Conservation (phyloP, 2,329 filamentous ascomycete species). For the Lachnellula occidentalis region DNA sequence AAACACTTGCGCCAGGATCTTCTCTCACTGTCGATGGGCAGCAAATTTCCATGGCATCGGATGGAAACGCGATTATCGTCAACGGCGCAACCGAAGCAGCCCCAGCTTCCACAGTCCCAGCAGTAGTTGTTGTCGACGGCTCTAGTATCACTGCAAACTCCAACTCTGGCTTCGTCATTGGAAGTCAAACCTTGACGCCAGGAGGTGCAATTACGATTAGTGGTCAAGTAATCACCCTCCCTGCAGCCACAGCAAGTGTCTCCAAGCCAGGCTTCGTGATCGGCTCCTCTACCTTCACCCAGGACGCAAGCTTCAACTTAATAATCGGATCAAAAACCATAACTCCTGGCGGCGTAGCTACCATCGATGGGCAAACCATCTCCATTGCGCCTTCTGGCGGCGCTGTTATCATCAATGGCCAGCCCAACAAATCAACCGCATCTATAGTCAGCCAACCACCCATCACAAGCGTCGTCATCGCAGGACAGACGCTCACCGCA, state of each 20-base stretch:
- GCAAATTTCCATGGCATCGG: constrained; percentile 18
- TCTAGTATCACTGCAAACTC: constrained; percentile 20
- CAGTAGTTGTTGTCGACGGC: constrained; percentile 17
- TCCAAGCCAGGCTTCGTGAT: background rate
- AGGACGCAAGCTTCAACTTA: constrained; percentile 1
- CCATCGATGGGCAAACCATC: constrained; percentile 5
- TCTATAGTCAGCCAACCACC: background rate
- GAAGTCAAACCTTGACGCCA: constrained; percentile 13
- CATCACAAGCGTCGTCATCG: constrained; percentile 18
- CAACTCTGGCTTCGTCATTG: constrained; percentile 12
- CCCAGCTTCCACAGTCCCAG: constrained; percentile 3
- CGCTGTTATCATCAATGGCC: constrained; percentile 12
- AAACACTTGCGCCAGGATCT: constrained; percentile 22
- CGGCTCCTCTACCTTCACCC: background rate
- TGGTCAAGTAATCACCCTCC: constrained; percentile 15
- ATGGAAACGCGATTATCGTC: constrained; percentile 18
- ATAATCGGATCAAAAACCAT: constrained; percentile 1
- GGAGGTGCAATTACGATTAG: constrained; percentile 13
- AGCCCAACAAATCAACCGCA: constrained; percentile 2
- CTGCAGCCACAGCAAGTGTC: constrained; percentile 7
- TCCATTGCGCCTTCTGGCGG: constrained; percentile 9
- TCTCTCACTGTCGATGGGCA: constrained; percentile 21
- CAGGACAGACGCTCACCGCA: constrained; percentile 24
- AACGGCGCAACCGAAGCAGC: constrained; percentile 12
- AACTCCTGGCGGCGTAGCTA: background rate